Percentiles rank a stretch among this genome's conserved stretches.
These are phyloP conservation scores for Pythium rishiriense DNA, from an alignment of 352 stramenopile species.

Conservation along the genomic window DNA sequence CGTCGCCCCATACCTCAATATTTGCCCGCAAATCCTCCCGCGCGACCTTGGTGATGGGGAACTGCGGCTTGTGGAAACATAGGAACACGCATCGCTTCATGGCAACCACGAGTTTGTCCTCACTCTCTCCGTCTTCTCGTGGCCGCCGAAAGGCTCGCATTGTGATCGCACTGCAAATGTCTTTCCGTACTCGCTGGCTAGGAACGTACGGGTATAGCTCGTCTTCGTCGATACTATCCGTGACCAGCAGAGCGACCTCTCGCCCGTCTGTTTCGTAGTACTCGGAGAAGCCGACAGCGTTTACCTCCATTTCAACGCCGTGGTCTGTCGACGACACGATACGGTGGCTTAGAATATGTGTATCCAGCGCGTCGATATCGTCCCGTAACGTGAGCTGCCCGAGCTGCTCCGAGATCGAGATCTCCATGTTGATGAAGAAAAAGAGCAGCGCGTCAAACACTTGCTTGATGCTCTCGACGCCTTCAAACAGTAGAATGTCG, in stretches of 20 bases:
- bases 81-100: slow-evolving; percentile 10
- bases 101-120: slow-evolving; percentile 4
- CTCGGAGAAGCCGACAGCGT: slow-evolving; percentile 24
- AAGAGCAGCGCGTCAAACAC: slow-evolving; percentile 45
- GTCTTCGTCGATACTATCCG: slow-evolving; percentile 40
- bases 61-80: slow-evolving; percentile 1
- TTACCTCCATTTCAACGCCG: slow-evolving; percentile 14
- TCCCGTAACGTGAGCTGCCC: slow-evolving; percentile 46
- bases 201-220: slow-evolving; percentile 40
- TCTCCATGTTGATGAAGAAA: slow-evolving; percentile 53
- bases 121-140: too few species aligned
- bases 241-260: slow-evolving; percentile 30
- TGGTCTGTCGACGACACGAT: slow-evolving; percentile 31
- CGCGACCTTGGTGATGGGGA: neutral
- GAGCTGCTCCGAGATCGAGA: slow-evolving; percentile 48
- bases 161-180: slow-evolving; percentile 7
- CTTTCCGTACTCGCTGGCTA: slow-evolving; percentile 26
- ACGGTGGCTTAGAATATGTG: slow-evolving; percentile 37
- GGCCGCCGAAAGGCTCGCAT: too few species aligned
- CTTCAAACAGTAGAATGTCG: slow-evolving; percentile 43
- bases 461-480: slow-evolving; percentile 33
- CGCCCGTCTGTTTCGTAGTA: slow-evolving; percentile 30
- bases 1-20: neutral
- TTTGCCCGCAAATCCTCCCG: slow-evolving; percentile 6
- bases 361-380: slow-evolving; percentile 37